A percentile compares a stretch with the other conserved stretches of the same genome.
Conservation (phyloP, 371 early-diverging fungal species). For the Lichtheimia corymbifera region DNA sequence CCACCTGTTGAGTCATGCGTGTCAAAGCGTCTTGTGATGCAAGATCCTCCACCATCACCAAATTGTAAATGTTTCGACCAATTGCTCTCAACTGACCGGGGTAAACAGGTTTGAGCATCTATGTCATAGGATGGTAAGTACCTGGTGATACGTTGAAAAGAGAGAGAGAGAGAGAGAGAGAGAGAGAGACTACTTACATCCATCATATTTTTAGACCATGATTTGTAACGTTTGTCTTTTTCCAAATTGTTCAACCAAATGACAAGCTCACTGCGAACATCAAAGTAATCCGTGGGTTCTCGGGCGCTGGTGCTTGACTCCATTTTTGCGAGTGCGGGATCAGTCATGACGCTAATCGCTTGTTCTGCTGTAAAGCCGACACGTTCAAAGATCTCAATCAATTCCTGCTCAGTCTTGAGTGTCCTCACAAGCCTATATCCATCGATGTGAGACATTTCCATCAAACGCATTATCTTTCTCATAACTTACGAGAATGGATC, state of each 20-base stretch:
- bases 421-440: conserved; percentile 26
- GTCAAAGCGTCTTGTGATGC: conserved; percentile 47
- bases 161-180: neutral
- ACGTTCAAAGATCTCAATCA: conserved; percentile 46
- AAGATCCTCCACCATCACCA: conserved; percentile 72
- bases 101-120: conserved; percentile 56
- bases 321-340: conserved; percentile 31
- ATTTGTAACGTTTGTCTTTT: conserved; percentile 73
- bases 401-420: conserved; percentile 25
- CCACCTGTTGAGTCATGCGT: conserved; percentile 53
- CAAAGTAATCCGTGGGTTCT: conserved; percentile 57
- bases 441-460: neutral
- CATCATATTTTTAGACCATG: conserved; percentile 62
- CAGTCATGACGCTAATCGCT: conserved; percentile 66
- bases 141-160: neutral
- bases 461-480: too few relatives aligned
- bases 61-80: conserved; percentile 69
- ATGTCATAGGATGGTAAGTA: neutral
- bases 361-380: conserved; percentile 60
- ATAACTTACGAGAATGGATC: conserved; percentile 67
- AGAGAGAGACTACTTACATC: conserved; percentile 34
- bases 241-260: conserved; percentile 93
- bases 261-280: conserved; percentile 73
- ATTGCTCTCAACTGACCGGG: conserved; percentile 77
- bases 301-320: conserved; percentile 4